These are phyloP conservation scores for Aplosporella prunicola DNA, from an alignment of 2,329 filamentous ascomycete genomes.

Conservation along the genomic window DNA sequence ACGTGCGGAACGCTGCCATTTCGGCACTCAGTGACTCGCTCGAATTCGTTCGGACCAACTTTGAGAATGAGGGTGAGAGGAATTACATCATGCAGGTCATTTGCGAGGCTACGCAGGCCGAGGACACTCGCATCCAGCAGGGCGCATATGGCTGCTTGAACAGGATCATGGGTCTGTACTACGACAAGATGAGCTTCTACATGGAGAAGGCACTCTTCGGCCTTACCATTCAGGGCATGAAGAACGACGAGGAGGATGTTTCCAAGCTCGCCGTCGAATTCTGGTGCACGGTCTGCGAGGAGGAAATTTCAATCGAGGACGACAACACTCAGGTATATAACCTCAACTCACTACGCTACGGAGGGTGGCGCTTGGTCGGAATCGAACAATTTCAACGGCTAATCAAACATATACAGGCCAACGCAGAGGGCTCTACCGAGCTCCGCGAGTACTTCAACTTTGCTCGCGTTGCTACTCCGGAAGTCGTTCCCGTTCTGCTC, in stretches of 20 bases:
- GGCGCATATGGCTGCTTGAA: constrained; percentile 95
- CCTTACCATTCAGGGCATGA: constrained; percentile 96
- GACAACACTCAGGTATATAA: constrained; percentile 69
- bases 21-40: constrained; percentile 90
- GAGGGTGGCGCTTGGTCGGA: too few relatives aligned
- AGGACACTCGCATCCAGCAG: constrained; percentile 85
- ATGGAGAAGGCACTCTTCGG: constrained; percentile 99
- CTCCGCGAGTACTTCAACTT: constrained; percentile 94
- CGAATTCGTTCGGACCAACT: constrained; percentile 96
- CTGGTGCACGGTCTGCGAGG: constrained; percentile 99
- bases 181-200: constrained; percentile 99
- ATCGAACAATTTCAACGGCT: neutral
- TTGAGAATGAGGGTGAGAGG: constrained; percentile 96
- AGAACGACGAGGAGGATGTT: constrained; percentile 93
- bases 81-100: constrained; percentile 99
- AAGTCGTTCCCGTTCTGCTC: constrained; percentile 88
- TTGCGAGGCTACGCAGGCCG: constrained; percentile 93
- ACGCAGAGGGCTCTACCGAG: constrained; percentile 67
- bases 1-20: constrained; percentile 88
- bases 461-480: constrained; percentile 79
- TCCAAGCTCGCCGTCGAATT: constrained; percentile 97
- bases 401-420: constrained; percentile 32
- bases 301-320: constrained; percentile 96
- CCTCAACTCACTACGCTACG: too few relatives aligned
- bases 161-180: constrained; percentile 97